Base-by-base conservation (phyloP, 352 stramenopile genomes). In the Pythium guiyangense region DNA sequence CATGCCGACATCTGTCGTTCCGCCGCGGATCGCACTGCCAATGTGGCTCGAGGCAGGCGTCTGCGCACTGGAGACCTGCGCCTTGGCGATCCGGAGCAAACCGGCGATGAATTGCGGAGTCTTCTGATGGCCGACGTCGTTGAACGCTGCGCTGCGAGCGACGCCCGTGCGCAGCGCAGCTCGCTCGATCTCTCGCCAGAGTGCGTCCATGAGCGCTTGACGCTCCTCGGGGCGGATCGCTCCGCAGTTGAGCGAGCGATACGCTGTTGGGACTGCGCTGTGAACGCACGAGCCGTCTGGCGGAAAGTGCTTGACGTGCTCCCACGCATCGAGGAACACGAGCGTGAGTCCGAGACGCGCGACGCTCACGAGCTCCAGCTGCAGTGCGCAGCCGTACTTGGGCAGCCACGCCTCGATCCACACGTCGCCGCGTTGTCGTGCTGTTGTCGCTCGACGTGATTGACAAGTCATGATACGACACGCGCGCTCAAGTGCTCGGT, bases 61-160 rank as follows among this genome's bases (percentile, higher is more conserved):
- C n/a, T n/a, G n/a, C n/a, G n/a, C 49, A 3, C 29, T 4, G 17
- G 6, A 15, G 46, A 39, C 34, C 31, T 22, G 59, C 43, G 31
- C 48, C 6, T 67, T 29, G 2, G 60, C 47, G 29, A 52, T 65
- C n/a, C 55, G 54, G 3, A 84, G 52, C 2, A 79, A 47, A 10
- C 66, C 50, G 1, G 54, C 72, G 17, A 86, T 73, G 22, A 87
- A 86, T 34, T 79, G 62, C 20, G 74, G 76, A 0, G 74, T 86
- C 63, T 81, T 84, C 44, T 84, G 76, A 40, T 84, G 68, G 0
- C 66, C 67, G 2, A 72, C 49, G 3, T 62, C 46, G 8, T 70
- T 66, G 11, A 6, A 48, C 5, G 54, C 56, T 11, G 75, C 75
- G 49, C 63, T 84, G 39, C 73, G 66, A 9, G 64, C 48, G 1